Evolutionary conservation across 345 rosid genomes (phyloP).

Genomic region (Populus euphratica): DNA sequence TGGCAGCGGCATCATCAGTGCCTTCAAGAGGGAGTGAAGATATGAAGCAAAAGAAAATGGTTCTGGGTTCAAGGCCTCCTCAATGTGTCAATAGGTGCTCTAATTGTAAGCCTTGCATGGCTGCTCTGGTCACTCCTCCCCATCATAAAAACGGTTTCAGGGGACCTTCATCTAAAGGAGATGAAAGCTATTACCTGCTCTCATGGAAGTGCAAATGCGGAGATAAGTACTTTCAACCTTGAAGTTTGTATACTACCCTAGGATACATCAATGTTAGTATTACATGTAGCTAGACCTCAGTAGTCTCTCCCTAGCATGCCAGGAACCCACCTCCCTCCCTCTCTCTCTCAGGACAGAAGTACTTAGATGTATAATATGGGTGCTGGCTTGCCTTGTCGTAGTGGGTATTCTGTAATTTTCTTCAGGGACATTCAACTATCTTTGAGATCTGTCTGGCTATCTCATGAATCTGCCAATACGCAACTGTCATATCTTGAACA

Average conservation of each 20-base stretch:
- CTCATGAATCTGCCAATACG: too few species aligned
- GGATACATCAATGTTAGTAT: not conserved
- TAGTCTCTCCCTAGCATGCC: too few species aligned
- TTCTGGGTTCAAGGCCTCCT: slow-evolving; percentile 77
- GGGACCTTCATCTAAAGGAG: slow-evolving; percentile 10
- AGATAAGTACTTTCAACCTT: slow-evolving; percentile 46
- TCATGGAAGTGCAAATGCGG: slow-evolving; percentile 71
- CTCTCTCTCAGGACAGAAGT: too few species aligned
- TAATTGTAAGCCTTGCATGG: slow-evolving; percentile 61
- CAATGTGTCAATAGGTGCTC: slow-evolving; percentile 55
- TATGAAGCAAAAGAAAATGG: slow-evolving; percentile 28
- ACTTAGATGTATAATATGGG: too few species aligned
- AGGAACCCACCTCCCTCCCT: too few species aligned
- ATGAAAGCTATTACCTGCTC: slow-evolving; percentile 51
- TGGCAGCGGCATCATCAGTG: slow-evolving; percentile 13
- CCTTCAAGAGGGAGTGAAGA: not conserved
- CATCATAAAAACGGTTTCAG: slow-evolving; percentile 5
- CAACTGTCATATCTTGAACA: not conserved
- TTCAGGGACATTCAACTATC: not conserved
- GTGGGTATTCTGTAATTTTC: not conserved
- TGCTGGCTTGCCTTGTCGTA: not conserved
- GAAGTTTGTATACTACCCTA: not conserved
- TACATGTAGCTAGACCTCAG: not conserved
- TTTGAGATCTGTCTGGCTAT: not conserved
- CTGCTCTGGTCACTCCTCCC: slow-evolving; percentile 46